Conservation (phyloP, 2,329 filamentous ascomycete species). For the Colletotrichum liaoningense region DNA sequence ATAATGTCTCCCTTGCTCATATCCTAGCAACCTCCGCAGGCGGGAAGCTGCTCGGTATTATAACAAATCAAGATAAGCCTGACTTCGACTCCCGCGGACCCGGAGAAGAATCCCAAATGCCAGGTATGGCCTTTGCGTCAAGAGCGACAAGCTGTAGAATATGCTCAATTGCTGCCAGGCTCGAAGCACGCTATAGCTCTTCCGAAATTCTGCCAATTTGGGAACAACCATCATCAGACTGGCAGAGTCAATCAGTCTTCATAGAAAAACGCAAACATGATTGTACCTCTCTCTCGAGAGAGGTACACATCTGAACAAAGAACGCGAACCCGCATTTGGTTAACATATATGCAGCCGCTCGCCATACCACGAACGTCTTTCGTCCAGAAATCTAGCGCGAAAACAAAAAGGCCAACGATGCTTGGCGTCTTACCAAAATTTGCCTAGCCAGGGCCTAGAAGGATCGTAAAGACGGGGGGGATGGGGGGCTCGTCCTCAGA, state of each 20-base stretch:
- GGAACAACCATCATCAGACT: background rate
- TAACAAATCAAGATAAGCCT: background rate
- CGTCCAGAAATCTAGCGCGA: background rate
- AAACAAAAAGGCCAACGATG: background rate
- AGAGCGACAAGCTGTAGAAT: background rate
- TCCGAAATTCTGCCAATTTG: background rate
- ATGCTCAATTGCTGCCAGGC: background rate
- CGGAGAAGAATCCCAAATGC: background rate
- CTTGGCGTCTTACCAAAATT: conserved; percentile 1
- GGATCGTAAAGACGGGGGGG: background rate
- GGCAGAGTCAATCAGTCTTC: background rate
- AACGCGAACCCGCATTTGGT: background rate
- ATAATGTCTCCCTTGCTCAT: conserved; percentile 10
- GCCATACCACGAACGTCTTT: background rate
- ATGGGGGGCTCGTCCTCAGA: background rate
- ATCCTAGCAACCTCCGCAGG: background rate
- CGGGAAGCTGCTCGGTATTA: background rate
- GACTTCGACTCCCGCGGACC: background rate
- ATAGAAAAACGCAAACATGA: background rate
- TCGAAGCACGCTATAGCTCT: background rate
- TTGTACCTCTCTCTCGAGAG: background rate
- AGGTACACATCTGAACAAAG: background rate
- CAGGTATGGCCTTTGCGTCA: background rate
- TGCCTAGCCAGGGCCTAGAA: conserved; percentile 11
- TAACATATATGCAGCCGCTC: conserved; percentile 8